phyloP scores from a whole-genome alignment of 2,329 filamentous ascomycete species.

The Aspergillus niger region DNA sequence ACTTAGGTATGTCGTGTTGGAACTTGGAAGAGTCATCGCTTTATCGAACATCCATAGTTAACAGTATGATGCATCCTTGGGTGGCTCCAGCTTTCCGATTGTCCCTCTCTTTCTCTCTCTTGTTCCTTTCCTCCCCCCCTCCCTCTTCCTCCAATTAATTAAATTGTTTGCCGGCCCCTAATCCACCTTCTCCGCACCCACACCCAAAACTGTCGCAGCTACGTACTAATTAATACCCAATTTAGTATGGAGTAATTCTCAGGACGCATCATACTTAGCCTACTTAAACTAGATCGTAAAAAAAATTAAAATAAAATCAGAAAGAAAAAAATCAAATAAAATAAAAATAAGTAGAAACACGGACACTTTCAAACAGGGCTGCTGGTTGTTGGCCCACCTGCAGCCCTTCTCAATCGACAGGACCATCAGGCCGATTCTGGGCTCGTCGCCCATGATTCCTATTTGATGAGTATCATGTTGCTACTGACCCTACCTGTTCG shows the following conservation, averaged over 20 bases:
- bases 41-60: too few relatives aligned
- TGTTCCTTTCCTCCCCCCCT: neutral
- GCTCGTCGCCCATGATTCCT: constrained; percentile 15
- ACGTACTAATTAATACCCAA: neutral
- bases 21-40: too few relatives aligned
- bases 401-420: constrained; percentile 21
- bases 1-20: neutral
- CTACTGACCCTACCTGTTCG: constrained; percentile 8
- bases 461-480: constrained; percentile 17
- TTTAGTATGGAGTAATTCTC: neutral
- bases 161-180: constrained; percentile 1
- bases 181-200: constrained; percentile 14
- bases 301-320: constrained; percentile 4
- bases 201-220: constrained; percentile 1
- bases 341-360: constrained; percentile 5
- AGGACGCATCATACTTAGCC: too few relatives aligned
- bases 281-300: too few relatives aligned
- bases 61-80: neutral
- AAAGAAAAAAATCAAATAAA: constrained; percentile 3
- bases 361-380: constrained; percentile 16
- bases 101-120: neutral
- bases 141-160: neutral
- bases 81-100: constrained; percentile 1
- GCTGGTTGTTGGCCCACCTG: constrained; percentile 19
- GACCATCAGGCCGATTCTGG: constrained; percentile 15